These are phyloP conservation scores for Lodderomyces theae DNA, from an alignment of 1,139 yeast species.

Conservation along the genomic window DNA sequence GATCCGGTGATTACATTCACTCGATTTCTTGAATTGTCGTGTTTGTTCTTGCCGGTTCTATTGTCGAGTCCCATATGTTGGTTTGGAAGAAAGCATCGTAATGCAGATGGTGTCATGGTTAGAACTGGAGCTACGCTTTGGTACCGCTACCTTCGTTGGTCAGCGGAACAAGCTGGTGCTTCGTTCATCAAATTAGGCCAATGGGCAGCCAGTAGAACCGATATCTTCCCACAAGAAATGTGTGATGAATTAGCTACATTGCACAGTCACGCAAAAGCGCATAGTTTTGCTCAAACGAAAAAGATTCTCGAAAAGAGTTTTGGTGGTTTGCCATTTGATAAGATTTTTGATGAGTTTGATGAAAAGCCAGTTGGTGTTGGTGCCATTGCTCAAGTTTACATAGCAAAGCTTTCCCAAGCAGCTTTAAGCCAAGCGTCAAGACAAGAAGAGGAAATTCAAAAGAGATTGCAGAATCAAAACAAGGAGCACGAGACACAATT, in stretches of 20 bases:
- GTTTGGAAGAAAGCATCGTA: slow-evolving; percentile 48
- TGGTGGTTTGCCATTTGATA: slow-evolving; percentile 59
- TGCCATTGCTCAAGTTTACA: slow-evolving; percentile 94
- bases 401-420: slow-evolving; percentile 58
- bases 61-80: slow-evolving; percentile 62
- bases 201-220: slow-evolving; percentile 99
- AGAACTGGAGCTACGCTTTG: slow-evolving; percentile 67
- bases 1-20: slow-evolving; percentile 71
- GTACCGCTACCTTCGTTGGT: slow-evolving; percentile 64
- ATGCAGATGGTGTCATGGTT: slow-evolving; percentile 27
- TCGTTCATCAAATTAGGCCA: slow-evolving; percentile 94
- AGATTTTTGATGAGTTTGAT: slow-evolving; percentile 77
- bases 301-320: slow-evolving; percentile 59
- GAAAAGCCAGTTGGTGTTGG: slow-evolving; percentile 88
- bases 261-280: slow-evolving; percentile 83
- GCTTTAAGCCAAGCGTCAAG: slow-evolving; percentile 37
- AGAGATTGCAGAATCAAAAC: slow-evolving; percentile 11
- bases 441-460: slow-evolving; percentile 21
- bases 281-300: slow-evolving; percentile 61
- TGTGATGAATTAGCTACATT: slow-evolving; percentile 75
- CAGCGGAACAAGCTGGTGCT: slow-evolving; percentile 88
- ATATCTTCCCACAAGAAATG: slow-evolving; percentile 76
- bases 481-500: slow-evolving; percentile 15
- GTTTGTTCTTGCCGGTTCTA: slow-evolving; percentile 70
- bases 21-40: slow-evolving; percentile 66